These are phyloP conservation scores for Aureobasidium sp. DNA, from an alignment of 2,329 filamentous ascomycete species.

Conservation along the genomic window DNA sequence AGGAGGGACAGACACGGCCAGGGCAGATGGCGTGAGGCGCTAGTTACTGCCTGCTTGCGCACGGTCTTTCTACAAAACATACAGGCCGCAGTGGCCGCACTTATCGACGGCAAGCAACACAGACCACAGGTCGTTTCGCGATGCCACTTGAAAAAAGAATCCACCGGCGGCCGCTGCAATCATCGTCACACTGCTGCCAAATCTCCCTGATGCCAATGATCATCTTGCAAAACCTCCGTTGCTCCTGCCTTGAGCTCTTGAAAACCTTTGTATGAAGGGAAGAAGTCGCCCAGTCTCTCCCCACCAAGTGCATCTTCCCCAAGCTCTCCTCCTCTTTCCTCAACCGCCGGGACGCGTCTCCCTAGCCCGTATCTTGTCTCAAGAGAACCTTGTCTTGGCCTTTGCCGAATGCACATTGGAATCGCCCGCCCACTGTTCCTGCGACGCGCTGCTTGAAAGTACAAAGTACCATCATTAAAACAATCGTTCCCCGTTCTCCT, in stretches of 20 bases:
- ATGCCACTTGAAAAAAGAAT: constrained; percentile 4
- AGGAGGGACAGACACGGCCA: constrained; percentile 5
- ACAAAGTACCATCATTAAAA: not conserved
- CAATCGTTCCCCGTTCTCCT: not conserved
- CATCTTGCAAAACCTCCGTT: not conserved
- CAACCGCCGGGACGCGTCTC: constrained; percentile 1
- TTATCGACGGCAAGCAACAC: not conserved
- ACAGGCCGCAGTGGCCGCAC: not conserved
- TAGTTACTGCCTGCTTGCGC: not conserved
- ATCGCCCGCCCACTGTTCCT: not conserved
- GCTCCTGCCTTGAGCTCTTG: not conserved
- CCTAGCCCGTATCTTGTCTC: not conserved
- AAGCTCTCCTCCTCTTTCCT: constrained; percentile 6
- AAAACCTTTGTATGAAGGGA: not conserved
- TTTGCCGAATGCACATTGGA: not conserved
- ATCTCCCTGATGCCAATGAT: not conserved
- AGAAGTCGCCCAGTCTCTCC: not conserved
- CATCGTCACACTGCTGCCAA: constrained; percentile 6
- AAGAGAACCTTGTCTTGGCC: not conserved
- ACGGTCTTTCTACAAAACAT: not conserved
- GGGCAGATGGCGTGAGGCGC: constrained; percentile 6
- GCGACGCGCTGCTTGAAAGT: constrained; percentile 2
- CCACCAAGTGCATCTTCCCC: not conserved
- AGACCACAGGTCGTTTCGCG: constrained; percentile 10
- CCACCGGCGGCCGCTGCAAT: constrained; percentile 11